Evolutionary conservation across 768 basidiomycete genomes (phyloP).

Genomic region (Mycena rosella): DNA sequence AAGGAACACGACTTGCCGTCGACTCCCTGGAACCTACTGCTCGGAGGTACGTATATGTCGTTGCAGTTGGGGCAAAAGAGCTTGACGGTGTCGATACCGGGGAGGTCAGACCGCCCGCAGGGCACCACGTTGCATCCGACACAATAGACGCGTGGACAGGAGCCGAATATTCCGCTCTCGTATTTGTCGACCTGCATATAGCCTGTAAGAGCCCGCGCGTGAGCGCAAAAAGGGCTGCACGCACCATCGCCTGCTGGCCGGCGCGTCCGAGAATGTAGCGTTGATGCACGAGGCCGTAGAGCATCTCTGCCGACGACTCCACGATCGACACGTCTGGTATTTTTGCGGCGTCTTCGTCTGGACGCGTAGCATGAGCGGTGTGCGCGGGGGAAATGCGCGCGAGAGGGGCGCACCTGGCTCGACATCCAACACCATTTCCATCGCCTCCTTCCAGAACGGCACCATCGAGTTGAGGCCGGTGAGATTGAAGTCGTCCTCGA

Average conservation of each 20-base stretch:
- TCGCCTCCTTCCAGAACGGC: slow-evolving; percentile 99
- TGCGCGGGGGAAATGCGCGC: slow-evolving; percentile 29
- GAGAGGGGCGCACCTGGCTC: slow-evolving; percentile 85
- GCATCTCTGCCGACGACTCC: slow-evolving; percentile 95
- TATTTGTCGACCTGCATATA: slow-evolving; percentile 90
- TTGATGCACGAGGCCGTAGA: slow-evolving; percentile 98
- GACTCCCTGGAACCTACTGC: slow-evolving; percentile 94
- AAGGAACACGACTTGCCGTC: slow-evolving; percentile 74
- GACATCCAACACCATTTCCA: slow-evolving; percentile 99
- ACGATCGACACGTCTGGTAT: slow-evolving; percentile 99
- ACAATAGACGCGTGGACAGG: slow-evolving; percentile 97
- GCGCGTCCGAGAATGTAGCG: slow-evolving; percentile 96
- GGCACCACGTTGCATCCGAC: slow-evolving; percentile 90
- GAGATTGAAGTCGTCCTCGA: slow-evolving; percentile 99
- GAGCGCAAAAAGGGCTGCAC: slow-evolving; percentile 39
- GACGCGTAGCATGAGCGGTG: slow-evolving; percentile 24
- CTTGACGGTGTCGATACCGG: slow-evolving; percentile 97
- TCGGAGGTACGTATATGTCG: slow-evolving; percentile 96
- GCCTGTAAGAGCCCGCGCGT: slow-evolving; percentile 27
- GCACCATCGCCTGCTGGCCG: slow-evolving; percentile 95
- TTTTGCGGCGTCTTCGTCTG: slow-evolving; percentile 94
- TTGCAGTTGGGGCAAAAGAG: slow-evolving; percentile 98
- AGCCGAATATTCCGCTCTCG: slow-evolving; percentile 90
- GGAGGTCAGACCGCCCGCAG: slow-evolving; percentile 94
- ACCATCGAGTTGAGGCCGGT: slow-evolving; percentile 96